Conservation (phyloP, 331 rosid genomes). For the Telfairia occidentalis region DNA sequence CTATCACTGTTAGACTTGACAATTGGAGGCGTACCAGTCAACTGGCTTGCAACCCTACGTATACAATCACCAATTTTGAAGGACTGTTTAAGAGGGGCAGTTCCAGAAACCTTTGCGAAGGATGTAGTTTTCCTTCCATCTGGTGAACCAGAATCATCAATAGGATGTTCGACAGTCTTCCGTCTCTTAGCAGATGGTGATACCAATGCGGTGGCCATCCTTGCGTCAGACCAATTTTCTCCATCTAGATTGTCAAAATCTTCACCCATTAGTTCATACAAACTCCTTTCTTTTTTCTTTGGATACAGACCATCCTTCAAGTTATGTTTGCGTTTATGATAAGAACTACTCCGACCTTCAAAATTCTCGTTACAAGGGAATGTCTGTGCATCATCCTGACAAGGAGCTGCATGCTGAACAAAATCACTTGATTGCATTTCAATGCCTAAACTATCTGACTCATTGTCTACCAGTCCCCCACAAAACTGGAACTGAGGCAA, state of each 20-base stretch:
- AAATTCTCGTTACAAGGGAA: conserved; percentile 25
- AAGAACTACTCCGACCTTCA: conserved; percentile 28
- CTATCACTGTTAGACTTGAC: conserved; percentile 40
- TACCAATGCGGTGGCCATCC: conserved; percentile 20
- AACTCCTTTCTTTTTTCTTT: conserved; percentile 54
- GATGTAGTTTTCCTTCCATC: conserved; percentile 53
- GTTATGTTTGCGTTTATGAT: conserved; percentile 62
- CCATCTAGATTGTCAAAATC: conserved; percentile 32
- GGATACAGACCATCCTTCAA: conserved; percentile 41
- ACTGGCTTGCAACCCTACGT: conserved; percentile 86
- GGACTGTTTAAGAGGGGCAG: conserved; percentile 36
- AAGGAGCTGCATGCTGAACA: conserved; percentile 25
- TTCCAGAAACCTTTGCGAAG: conserved; percentile 39
- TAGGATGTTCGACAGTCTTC: conserved; percentile 38
- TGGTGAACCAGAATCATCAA: conserved; percentile 32
- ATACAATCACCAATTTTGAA: conserved; percentile 87
- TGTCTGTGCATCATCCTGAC: conserved; percentile 30
- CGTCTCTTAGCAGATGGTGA: conserved; percentile 38
- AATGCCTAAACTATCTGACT: conserved; percentile 25
- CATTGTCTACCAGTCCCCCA: conserved; percentile 47
- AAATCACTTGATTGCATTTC: conserved; percentile 21
- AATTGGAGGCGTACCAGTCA: conserved; percentile 47
- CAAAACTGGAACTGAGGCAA: conserved; percentile 64
- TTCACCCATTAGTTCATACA: conserved; percentile 62
- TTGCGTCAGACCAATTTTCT: conserved; percentile 40